Evolutionary conservation across 2,329 filamentous ascomycete species (phyloP).

Genomic region (Aaosphaeria arxii): DNA sequence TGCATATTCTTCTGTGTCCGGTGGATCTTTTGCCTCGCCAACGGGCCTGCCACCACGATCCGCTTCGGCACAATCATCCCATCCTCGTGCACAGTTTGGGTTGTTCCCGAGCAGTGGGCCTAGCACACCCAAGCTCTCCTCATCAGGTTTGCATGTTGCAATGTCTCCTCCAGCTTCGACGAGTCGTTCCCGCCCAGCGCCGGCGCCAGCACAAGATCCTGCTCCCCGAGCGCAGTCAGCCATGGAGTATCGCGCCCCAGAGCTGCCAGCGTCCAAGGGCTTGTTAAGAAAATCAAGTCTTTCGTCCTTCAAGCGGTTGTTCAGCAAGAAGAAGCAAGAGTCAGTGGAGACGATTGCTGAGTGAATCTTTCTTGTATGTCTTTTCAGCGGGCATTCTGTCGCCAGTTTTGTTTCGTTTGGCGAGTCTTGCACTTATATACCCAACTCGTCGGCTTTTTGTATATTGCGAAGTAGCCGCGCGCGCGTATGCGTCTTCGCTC

Average conservation of each 20-base stretch:
- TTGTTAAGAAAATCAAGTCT: constrained; percentile 33
- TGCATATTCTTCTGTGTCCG: constrained; percentile 38
- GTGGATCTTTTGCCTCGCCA: constrained; percentile 30
- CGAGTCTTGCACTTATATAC: constrained; percentile 32
- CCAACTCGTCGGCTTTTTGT: constrained; percentile 14
- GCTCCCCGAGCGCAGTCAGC: constrained; percentile 27
- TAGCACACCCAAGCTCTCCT: constrained; percentile 30
- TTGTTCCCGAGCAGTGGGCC: constrained; percentile 31
- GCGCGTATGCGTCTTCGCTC: too few species aligned
- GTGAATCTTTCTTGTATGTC: constrained; percentile 14
- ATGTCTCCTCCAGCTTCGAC: constrained; percentile 13
- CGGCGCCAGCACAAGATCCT: neutral
- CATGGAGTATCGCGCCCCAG: constrained; percentile 17
- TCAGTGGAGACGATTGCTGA: constrained; percentile 33
- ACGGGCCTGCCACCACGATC: constrained; percentile 20
- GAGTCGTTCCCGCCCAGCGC: too few species aligned
- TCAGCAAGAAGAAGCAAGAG: constrained; percentile 32
- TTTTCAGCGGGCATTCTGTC: constrained; percentile 16
- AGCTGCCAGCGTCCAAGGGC: constrained; percentile 10
- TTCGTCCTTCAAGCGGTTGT: constrained; percentile 33
- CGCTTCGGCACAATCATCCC: constrained; percentile 25
- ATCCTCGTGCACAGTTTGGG: constrained; percentile 32
- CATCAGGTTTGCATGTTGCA: constrained; percentile 23
- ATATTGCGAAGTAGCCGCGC: too few species aligned
- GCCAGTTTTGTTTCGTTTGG: constrained; percentile 4